A percentile compares a stretch with the other conserved stretches of the same genome.
These are phyloP conservation scores for Protomyces pachydermus DNA, from an alignment of 1,139 yeast species.

Conservation along the genomic window DNA sequence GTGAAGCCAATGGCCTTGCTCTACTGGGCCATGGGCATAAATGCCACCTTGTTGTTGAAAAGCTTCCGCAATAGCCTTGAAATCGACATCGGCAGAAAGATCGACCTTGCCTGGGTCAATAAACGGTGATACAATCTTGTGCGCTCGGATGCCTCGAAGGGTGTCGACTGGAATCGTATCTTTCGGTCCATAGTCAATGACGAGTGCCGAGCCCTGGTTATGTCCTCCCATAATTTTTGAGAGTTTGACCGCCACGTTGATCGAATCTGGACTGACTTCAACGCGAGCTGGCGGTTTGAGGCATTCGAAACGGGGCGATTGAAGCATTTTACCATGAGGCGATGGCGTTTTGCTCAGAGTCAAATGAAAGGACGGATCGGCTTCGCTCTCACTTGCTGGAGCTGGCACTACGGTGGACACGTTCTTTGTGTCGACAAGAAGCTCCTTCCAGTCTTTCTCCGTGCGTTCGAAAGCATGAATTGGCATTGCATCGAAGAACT, in stretches of 20 bases:
- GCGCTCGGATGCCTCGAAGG: slow-evolving; percentile 67
- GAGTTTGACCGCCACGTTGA: slow-evolving; percentile 43
- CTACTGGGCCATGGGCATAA: slow-evolving; percentile 54
- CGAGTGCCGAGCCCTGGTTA: slow-evolving; percentile 60
- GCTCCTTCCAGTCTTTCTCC: slow-evolving; percentile 69
- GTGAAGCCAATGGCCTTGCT: slow-evolving; percentile 79
- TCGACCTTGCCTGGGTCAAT: slow-evolving; percentile 73
- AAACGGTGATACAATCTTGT: slow-evolving; percentile 73
- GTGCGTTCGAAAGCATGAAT: slow-evolving; percentile 62
- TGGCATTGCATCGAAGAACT: slow-evolving; percentile 83
- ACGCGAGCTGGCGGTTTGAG: slow-evolving; percentile 56
- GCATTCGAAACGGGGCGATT: slow-evolving; percentile 50
- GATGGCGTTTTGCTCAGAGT: slow-evolving; percentile 59
- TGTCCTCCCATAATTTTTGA: slow-evolving; percentile 42
- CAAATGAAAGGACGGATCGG: slow-evolving; percentile 49
- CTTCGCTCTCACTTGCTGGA: slow-evolving; percentile 37
- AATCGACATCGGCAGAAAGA: slow-evolving; percentile 79
- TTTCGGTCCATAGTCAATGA: slow-evolving; percentile 73
- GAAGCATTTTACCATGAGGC: slow-evolving; percentile 54
- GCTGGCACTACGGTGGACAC: slow-evolving; percentile 26
- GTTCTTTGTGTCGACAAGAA: slow-evolving; percentile 53
- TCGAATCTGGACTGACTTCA: slow-evolving; percentile 74
- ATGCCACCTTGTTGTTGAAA: slow-evolving; percentile 40
- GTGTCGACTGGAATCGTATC: slow-evolving; percentile 61
- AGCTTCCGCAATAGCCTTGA: slow-evolving; percentile 50